Conservation (phyloP, 768 basidiomycete species). For the Rhizopogon roseolus region DNA sequence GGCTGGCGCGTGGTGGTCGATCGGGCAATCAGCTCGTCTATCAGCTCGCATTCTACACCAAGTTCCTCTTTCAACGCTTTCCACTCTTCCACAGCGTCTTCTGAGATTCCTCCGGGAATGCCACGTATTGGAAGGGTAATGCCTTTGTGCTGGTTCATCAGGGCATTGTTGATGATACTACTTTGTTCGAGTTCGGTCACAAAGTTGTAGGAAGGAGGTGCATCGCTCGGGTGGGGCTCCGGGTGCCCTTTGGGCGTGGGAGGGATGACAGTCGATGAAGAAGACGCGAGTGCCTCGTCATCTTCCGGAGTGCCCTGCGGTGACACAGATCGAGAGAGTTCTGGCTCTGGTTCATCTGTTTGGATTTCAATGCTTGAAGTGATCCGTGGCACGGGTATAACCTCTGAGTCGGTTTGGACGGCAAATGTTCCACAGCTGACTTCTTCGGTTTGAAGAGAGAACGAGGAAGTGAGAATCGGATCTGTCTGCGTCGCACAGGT, state of each 20-base stretch:
- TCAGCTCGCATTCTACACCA: constrained; percentile 70
- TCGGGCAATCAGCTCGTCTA: constrained; percentile 63
- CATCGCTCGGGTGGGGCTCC: constrained; percentile 35
- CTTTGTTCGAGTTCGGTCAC: constrained; percentile 41
- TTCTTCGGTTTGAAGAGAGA: constrained; percentile 56
- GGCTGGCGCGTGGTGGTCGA: constrained; percentile 30
- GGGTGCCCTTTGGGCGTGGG: constrained; percentile 57
- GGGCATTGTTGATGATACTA: constrained; percentile 49
- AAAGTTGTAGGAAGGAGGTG: constrained; percentile 73
- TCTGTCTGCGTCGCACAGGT: constrained; percentile 57
- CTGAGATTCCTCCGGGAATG: constrained; percentile 52
- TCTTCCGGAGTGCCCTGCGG: constrained; percentile 28
- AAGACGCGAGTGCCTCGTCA: constrained; percentile 62
- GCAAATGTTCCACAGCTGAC: constrained; percentile 17
- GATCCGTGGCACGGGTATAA: constrained; percentile 22
- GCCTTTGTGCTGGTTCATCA: constrained; percentile 72
- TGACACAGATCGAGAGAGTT: constrained; percentile 40
- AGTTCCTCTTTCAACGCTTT: constrained; percentile 73
- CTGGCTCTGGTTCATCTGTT: constrained; percentile 36
- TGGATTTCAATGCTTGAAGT: constrained; percentile 59
- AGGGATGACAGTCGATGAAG: constrained; percentile 68
- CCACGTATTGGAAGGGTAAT: constrained; percentile 38
- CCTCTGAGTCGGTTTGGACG: constrained; percentile 36
- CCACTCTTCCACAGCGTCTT: constrained; percentile 73
- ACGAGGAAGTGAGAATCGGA: constrained; percentile 38